Evolutionary conservation across 345 rosid genomes (phyloP).

Genomic region (Turnera subulata): DNA sequence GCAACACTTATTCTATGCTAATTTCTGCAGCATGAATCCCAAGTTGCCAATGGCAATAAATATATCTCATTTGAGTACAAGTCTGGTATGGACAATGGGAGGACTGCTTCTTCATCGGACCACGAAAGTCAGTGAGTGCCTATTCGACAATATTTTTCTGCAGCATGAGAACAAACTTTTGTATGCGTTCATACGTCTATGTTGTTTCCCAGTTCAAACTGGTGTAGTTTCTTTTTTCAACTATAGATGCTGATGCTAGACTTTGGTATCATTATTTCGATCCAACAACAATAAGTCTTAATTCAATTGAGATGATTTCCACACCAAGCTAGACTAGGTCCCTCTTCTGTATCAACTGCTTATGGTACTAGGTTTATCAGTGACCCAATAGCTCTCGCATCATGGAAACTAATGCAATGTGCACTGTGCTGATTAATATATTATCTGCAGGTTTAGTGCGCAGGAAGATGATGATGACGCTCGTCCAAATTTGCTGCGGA

Average conservation of each 20-base stretch:
- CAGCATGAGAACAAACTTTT: too few relatives aligned
- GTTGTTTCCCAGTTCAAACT: too few relatives aligned
- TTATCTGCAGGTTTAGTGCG: slow-evolving; percentile 64
- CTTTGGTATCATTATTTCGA: not conserved
- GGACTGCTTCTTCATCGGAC: slow-evolving; percentile 93
- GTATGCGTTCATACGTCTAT: too few relatives aligned
- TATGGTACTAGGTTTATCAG: not conserved
- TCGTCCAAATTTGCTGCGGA: slow-evolving; percentile 52
- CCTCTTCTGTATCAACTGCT: not conserved
- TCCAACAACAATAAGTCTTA: not conserved
- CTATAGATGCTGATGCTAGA: slow-evolving; percentile 2
- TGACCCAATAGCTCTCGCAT: not conserved
- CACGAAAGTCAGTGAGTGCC: slow-evolving; percentile 96
- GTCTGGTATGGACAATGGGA: slow-evolving; percentile 86
- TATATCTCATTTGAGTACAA: slow-evolving; percentile 91
- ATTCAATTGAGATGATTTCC: not conserved
- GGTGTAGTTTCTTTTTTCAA: too few relatives aligned
- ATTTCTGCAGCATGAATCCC: slow-evolving; percentile 77
- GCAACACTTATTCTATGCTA: slow-evolving; percentile 14
- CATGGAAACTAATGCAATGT: not conserved
- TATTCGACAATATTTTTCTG: slow-evolving; percentile 5
- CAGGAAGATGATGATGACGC: slow-evolving; percentile 84
- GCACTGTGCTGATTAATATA: not conserved
- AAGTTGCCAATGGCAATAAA: slow-evolving; percentile 70
- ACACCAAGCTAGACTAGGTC: not conserved